These are phyloP conservation scores for Cantharellus cinnabarinus DNA, from an alignment of 768 basidiomycete species.

Conservation along the genomic window DNA sequence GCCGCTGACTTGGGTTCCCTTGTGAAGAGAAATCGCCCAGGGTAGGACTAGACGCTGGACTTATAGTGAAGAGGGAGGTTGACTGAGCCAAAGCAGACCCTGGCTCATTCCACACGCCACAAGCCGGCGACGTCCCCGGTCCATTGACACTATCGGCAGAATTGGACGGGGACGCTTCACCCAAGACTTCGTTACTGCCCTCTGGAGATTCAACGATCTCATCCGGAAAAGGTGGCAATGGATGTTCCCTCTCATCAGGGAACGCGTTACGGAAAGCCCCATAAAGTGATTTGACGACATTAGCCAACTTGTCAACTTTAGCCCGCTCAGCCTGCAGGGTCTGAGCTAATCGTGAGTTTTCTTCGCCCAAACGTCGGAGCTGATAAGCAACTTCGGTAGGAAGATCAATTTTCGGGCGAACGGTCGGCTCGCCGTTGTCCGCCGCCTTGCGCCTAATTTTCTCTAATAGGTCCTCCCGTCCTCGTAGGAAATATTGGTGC, in stretches of 20 bases:
- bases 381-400: conserved; percentile 59
- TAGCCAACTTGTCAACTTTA: conserved; percentile 39
- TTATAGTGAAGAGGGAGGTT: conserved; percentile 28
- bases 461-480: conserved; percentile 58
- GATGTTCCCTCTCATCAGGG: conserved; percentile 30
- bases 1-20: not conserved
- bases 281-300: conserved; percentile 39
- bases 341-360: conserved; percentile 35
- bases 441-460: conserved; percentile 75
- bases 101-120: conserved; percentile 17
- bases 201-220: conserved; percentile 35
- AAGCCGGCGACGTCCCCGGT: conserved; percentile 8
- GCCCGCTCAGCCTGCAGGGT: conserved; percentile 31
- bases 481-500: conserved; percentile 69
- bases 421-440: conserved; percentile 46
- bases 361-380: conserved; percentile 48
- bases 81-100: conserved; percentile 19
- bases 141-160: not conserved
- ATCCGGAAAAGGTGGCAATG: conserved; percentile 15
- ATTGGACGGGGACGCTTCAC: conserved; percentile 23
- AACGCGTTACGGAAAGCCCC: conserved; percentile 38
- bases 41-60: conserved; percentile 34
- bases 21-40: conserved; percentile 23
- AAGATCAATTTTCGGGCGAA: conserved; percentile 50
- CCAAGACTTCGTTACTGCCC: conserved; percentile 30